Evolutionary conservation across 1,284 basidiomycete species (phyloP).

Genomic region (Cutaneotrichosporon sp.): DNA sequence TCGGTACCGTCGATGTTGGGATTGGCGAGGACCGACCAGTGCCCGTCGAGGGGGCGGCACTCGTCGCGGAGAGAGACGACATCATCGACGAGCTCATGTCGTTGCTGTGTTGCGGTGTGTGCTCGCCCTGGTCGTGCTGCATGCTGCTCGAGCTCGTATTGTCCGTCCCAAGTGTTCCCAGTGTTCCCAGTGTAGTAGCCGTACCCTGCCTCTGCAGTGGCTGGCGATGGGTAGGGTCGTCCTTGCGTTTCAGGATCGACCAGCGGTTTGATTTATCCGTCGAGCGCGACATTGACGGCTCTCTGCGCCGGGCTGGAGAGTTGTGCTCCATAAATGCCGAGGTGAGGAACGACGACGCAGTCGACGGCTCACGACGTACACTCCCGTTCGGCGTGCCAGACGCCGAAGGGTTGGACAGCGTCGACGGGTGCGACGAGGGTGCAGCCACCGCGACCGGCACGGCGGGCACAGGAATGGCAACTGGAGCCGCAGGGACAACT

Average conservation of each 20-base stretch:
- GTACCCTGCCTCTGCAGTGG: slow-evolving; percentile 16
- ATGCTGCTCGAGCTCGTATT: slow-evolving; percentile 7
- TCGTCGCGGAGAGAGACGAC: slow-evolving; percentile 4
- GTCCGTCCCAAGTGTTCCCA: slow-evolving; percentile 15
- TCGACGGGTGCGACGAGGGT: neutral
- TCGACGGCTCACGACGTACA: neutral
- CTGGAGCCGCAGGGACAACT: neutral
- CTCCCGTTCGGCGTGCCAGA: slow-evolving; percentile 11
- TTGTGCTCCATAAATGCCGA: slow-evolving; percentile 5
- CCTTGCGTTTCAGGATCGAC: slow-evolving; percentile 12
- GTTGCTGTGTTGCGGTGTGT: neutral
- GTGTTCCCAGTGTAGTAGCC: slow-evolving; percentile 20
- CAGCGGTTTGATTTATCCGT: slow-evolving; percentile 7
- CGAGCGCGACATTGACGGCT: slow-evolving; percentile 1
- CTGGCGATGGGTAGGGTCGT: neutral
- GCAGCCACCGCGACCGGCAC: neutral
- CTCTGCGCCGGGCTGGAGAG: slow-evolving; percentile 1
- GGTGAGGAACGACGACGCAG: neutral
- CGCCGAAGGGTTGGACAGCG: neutral
- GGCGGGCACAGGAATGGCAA: neutral
- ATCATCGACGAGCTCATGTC: slow-evolving; percentile 19
- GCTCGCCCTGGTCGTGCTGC: neutral
- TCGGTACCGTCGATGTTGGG: neutral
- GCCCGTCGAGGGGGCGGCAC: neutral
- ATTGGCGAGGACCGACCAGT: neutral